A percentile compares a stretch with the other conserved stretches of the same genome.
Conservation (phyloP, 31 red algal species). For the Odonthalia washingtoniensis region DNA sequence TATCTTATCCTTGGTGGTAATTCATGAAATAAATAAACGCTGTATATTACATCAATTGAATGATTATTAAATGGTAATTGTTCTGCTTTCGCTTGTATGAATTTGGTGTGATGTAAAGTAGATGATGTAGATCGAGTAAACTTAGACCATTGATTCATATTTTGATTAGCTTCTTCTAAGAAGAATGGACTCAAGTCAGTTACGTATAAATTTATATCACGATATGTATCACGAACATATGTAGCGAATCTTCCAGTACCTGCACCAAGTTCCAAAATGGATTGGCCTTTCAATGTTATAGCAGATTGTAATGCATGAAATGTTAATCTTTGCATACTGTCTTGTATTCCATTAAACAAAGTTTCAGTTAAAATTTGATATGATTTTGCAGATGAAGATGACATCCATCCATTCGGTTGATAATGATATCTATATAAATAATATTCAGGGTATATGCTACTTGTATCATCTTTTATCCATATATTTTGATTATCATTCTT, state of each 20-base stretch:
- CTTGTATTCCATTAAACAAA: conserved; percentile 70
- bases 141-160: conserved; percentile 28
- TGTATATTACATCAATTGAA: conserved; percentile 68
- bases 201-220: conserved; percentile 23
- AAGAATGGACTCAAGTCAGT: conserved; percentile 87
- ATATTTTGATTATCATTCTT: not conserved
- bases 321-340: conserved; percentile 72
- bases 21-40: conserved; percentile 87
- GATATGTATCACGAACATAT: conserved; percentile 67
- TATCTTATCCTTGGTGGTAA: conserved; percentile 54
- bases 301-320: not conserved
- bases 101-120: conserved; percentile 5
- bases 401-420: conserved; percentile 85
- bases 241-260: conserved; percentile 63
- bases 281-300: not conserved
- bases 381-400: conserved; percentile 50
- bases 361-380: conserved; percentile 77
- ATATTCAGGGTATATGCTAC: conserved; percentile 71
- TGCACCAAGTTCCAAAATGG: conserved; percentile 40
- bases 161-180: conserved; percentile 59
- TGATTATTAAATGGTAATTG: conserved; percentile 41
- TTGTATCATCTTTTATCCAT: conserved; percentile 23
- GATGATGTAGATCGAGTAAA: not conserved
- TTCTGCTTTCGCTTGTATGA: conserved; percentile 74
- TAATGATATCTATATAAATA: conserved; percentile 79